Evolutionary conservation across 169 alveolate species (phyloP), one percentile per base, ranked within the genome.

Genomic region (Blepharisma undulans): DNA sequence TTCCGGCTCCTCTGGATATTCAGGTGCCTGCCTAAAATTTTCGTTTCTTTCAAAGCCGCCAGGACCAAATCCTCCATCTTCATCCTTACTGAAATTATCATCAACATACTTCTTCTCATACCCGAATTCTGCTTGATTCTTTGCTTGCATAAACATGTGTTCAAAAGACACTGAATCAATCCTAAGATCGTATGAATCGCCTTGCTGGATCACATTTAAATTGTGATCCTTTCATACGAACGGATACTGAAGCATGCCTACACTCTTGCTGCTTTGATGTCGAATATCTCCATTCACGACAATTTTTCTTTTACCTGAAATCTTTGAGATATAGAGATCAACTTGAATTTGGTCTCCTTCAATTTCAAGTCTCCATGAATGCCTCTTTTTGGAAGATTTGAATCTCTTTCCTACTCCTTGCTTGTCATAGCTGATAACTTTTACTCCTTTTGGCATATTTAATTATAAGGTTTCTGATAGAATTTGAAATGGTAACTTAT

Each of bases 361-460:
- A 10, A 82, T 22, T 21, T n/a, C 27, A 19, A 82, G 22, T 30
- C 60, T 82, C 89, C 89, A 82, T 25, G 77, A 21, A 32, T 36
- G 60, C 25, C 34, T 32, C 12, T 33, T 36, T 36, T 82, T 82
- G 77, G 78, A 22, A 32, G 78, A 33, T 82, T 82, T 82, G 27
- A 33, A 36, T 21, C 89, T 33, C 18, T 59, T 32, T 32, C 89
- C 89, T 6, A 82, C 89, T 21, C 32, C 30, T 82, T 82, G 78
- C 36, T 36, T 22, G 72, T 82, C 89, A 7, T 36, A 82, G 36
- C 29, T 21, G 78, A 82, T 33, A 8, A 32, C 78, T 6, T 82
- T 32, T 82, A 82, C 89, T 22, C 71, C 87, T 12, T 79, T 79
- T 22, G 87, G 61, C 87, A 79, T 79, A 21, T 79, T 79, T 79